phyloP scores from a whole-genome alignment of 2,329 filamentous ascomycete species.

The Sclerotinia subarctica region DNA sequence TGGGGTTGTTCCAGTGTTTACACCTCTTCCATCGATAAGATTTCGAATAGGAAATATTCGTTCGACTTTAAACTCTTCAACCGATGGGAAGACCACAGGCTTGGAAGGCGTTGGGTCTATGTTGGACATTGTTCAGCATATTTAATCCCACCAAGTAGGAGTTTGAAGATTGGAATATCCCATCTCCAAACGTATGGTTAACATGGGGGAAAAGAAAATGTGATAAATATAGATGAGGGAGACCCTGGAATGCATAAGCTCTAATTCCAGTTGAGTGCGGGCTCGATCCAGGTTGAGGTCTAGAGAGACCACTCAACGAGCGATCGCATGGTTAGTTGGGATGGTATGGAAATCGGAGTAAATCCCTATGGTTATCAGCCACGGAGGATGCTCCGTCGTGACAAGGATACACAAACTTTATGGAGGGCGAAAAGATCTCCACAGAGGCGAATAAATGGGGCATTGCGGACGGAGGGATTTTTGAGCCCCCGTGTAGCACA shows the following conservation, averaged over 20 bases:
- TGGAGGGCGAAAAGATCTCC: neutral
- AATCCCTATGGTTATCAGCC: neutral
- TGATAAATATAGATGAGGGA: neutral
- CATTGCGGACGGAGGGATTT: too few species aligned
- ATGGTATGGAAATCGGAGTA: slow-evolving; percentile 9
- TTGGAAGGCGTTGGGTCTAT: slow-evolving; percentile 20
- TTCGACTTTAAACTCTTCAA: slow-evolving; percentile 27
- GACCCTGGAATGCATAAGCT: neutral
- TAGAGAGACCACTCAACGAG: neutral
- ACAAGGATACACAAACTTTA: slow-evolving; percentile 6
- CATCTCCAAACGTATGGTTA: slow-evolving; percentile 2
- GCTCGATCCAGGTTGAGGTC: neutral
- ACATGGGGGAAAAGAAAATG: neutral
- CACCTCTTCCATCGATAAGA: slow-evolving; percentile 21
- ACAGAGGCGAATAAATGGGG: neutral
- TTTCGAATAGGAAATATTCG: slow-evolving; percentile 33
- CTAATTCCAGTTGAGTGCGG: neutral
- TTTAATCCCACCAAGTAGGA: neutral
- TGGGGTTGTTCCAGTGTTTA: neutral
- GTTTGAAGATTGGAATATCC: neutral
- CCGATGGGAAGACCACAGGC: slow-evolving; percentile 25
- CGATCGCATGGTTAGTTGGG: neutral
- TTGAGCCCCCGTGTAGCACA: neutral
- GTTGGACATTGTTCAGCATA: slow-evolving; percentile 20
- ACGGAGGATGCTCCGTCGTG: neutral